These are phyloP conservation scores for Monilinia vaccinii-corymbosi DNA, from an alignment of 2,329 filamentous ascomycete genomes.

Conservation along the genomic window DNA sequence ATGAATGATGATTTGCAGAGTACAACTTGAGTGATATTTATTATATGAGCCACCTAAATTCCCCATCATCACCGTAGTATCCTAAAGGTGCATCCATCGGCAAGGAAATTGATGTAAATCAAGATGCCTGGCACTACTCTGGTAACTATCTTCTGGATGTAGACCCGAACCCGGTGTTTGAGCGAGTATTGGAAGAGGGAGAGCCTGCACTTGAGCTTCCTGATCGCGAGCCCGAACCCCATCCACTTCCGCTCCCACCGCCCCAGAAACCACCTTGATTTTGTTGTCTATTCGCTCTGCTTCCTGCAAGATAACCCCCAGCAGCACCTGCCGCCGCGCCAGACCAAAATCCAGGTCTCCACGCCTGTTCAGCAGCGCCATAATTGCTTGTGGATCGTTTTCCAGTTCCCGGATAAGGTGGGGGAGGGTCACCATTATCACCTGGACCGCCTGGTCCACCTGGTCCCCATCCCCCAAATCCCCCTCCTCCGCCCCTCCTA, in stretches of 20 bases:
- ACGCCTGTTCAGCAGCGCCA: conserved; percentile 36
- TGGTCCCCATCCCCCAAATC: conserved; percentile 36
- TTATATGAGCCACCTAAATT: neutral
- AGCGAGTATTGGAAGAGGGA: conserved; percentile 37
- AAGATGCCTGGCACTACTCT: neutral
- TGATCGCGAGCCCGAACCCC: neutral
- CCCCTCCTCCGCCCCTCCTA: conserved; percentile 28
- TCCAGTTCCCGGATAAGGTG: conserved; percentile 25
- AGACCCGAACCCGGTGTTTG: conserved; percentile 66
- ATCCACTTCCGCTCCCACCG: conserved; percentile 14
- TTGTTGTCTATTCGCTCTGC: conserved; percentile 40
- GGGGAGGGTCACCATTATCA: conserved; percentile 26
- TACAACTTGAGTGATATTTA: neutral
- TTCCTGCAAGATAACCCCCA: conserved; percentile 62
- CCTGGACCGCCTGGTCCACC: conserved; percentile 22
- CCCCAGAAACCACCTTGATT: conserved; percentile 18
- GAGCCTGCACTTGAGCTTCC: conserved; percentile 27
- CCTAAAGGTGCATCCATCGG: too few species aligned
- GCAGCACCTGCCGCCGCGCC: conserved; percentile 55
- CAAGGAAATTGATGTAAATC: neutral
- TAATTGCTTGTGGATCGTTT: conserved; percentile 20
- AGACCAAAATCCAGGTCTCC: conserved; percentile 68
- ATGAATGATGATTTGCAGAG: neutral
- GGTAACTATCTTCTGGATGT: conserved; percentile 46
- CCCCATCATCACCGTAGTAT: neutral